Base-by-base conservation (phyloP, 805 yeast species). In the Candida ipomoeae region DNA sequence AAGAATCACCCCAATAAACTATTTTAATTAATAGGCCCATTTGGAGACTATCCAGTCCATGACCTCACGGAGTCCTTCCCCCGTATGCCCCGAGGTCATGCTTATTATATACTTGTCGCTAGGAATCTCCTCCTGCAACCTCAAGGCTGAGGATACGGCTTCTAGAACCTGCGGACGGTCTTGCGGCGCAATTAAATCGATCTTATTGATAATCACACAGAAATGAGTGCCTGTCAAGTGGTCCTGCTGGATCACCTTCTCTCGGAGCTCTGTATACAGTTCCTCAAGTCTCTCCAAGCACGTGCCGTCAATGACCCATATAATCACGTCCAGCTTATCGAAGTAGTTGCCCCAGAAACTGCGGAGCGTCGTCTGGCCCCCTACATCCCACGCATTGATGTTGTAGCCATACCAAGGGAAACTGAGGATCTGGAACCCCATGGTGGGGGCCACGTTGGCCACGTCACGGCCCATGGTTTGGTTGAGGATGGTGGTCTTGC, bases 371-470 rank as follows among this genome's bases (percentile, higher is more conserved):
- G 65, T 63, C 53, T 74, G 78, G 0, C 78, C 98, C 5, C 98
- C 98, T 11, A 91, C 83, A 62, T 89, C 96, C 98, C 96, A 86
- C 31, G 85, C 63, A 55, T 84, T 84, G 46, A 86, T 62, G 36
- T 74, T 75, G 56, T 66, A 76, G 3, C 70, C 75, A 1, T 65
- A 53, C 54, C 72, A 67, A 0, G 64, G 60, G 1, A 87, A 60
- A 1, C 91, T 81, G 44, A 80, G 77, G 55, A 91, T 92, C 58
- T 82, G 85, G 67, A 91, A 92, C 14, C 98, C 98, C 76, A 91
- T 79, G 0, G 98, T 91, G 0, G 98, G 97, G 8, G 88, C 78
- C 5, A 90, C 82, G n/a, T 70, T 71, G 6, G 64, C 59, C 6
- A 78, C 73, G 51, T 82, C 81, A 55, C 76, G 70, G 23, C 73